Conservation (phyloP, 495 filamentous ascomycete species). For the Alectoria sarmentosa region DNA sequence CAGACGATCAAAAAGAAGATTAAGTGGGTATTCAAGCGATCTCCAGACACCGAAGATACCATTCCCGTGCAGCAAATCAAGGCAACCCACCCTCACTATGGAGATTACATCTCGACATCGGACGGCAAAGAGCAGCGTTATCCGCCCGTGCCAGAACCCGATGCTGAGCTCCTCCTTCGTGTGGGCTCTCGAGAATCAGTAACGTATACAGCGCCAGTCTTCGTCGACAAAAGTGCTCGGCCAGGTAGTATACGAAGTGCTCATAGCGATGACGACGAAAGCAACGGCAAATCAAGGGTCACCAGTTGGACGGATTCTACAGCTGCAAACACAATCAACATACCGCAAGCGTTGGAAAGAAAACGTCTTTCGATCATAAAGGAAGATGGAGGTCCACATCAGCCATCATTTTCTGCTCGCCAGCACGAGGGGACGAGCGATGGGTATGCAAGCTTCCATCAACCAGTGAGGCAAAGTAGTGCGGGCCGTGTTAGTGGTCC, state of each 20-base stretch:
- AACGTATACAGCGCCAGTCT: conserved; percentile 33
- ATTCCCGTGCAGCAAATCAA: conserved; percentile 47
- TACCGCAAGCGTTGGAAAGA: conserved; percentile 35
- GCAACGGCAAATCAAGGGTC: conserved; percentile 56
- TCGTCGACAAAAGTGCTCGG: conserved; percentile 36
- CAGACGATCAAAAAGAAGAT: conserved; percentile 54
- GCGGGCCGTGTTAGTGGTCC: conserved; percentile 11
- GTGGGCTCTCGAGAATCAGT: conserved; percentile 38
- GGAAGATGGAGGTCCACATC: conserved; percentile 49
- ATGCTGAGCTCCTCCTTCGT: conserved; percentile 34
- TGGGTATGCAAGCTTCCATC: conserved; percentile 15
- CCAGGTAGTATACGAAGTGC: conserved; percentile 47
- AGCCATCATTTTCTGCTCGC: conserved; percentile 27
- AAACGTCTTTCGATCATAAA: conserved; percentile 61
- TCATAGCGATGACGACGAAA: conserved; percentile 42
- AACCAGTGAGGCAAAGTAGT: conserved; percentile 22
- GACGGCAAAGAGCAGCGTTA: conserved; percentile 24
- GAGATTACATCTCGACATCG: conserved; percentile 27
- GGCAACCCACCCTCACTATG: conserved; percentile 40
- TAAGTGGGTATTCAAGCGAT: conserved; percentile 49
- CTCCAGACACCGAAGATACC: conserved; percentile 35
- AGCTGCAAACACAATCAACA: conserved; percentile 41
- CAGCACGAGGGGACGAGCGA: conserved; percentile 2
- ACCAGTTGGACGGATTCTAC: conserved; percentile 72
- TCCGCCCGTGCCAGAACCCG: conserved; percentile 24